A percentile compares a stretch with the other conserved stretches of the same genome.
Conservation (phyloP, 2,329 filamentous ascomycete genomes). For the Tolypocladium cylindrosporum region DNA sequence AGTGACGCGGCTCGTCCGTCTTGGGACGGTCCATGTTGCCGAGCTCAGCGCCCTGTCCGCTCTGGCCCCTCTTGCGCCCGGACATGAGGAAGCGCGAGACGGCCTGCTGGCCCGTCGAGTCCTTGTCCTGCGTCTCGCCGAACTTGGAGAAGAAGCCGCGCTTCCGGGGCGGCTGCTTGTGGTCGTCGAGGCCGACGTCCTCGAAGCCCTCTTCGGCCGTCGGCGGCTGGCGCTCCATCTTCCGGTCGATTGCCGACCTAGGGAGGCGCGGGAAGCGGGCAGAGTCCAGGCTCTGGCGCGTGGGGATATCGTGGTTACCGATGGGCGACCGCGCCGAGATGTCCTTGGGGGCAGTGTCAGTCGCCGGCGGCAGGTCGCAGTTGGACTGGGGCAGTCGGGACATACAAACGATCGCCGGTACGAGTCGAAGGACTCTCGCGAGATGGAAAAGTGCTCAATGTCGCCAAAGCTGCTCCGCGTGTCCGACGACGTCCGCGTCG, state of each 20-base stretch:
- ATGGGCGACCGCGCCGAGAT: conserved; percentile 82
- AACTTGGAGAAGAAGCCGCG: conserved; percentile 70
- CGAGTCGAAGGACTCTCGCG: conserved; percentile 92
- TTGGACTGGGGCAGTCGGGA: conserved; percentile 6
- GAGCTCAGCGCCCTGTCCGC: conserved; percentile 60
- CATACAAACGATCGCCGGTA: conserved; percentile 91
- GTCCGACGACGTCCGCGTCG: conserved; percentile 43
- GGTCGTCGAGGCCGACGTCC: conserved; percentile 80
- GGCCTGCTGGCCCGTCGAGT: conserved; percentile 23
- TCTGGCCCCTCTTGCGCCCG: conserved; percentile 58
- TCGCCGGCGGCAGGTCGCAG: conserved; percentile 6
- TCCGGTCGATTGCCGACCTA: conserved; percentile 48
- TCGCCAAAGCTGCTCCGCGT: conserved; percentile 59
- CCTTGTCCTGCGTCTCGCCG: conserved; percentile 44
- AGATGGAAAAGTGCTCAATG: conserved; percentile 90
- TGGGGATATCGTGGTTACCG: conserved; percentile 44
- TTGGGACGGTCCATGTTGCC: conserved; percentile 45
- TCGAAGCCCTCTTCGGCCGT: conserved; percentile 77
- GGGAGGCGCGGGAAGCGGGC: conserved; percentile 53
- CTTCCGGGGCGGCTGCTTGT: conserved; percentile 40
- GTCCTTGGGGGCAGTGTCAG: conserved; percentile 46
- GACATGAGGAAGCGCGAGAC: conserved; percentile 56
- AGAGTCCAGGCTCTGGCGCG: conserved; percentile 74
- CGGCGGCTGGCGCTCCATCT: conserved; percentile 49
- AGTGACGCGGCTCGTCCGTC: conserved; percentile 10